phyloP scores from a whole-genome alignment of 495 filamentous ascomycete species.

The Xylaria flabelliformis region DNA sequence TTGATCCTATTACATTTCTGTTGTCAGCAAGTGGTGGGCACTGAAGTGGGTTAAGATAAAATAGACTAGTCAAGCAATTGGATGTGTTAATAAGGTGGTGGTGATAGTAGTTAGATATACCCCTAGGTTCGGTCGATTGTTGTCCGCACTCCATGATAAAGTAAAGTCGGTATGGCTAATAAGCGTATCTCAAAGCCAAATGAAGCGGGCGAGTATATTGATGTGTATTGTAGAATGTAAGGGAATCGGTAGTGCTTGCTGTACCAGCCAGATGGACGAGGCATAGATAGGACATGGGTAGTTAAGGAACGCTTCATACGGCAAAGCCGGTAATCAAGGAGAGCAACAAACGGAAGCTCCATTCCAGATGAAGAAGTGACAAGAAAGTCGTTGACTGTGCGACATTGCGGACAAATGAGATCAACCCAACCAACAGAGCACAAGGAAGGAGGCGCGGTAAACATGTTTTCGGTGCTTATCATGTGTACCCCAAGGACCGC shows the following conservation, averaged over 20 bases:
- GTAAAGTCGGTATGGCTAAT: not conserved
- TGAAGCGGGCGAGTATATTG: not conserved
- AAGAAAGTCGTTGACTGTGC: not conserved
- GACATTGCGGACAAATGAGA: not conserved
- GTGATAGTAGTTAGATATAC: not conserved
- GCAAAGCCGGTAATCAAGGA: not conserved
- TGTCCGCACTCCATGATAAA: not conserved
- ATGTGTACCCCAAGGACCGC: not conserved
- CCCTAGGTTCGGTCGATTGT: not conserved
- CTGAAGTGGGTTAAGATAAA: not conserved
- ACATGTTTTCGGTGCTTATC: not conserved
- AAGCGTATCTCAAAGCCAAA: not conserved
- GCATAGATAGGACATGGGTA: not conserved
- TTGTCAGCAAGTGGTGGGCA: slow-evolving; percentile 15
- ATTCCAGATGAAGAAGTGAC: slow-evolving; percentile 5
- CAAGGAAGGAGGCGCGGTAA: not conserved
- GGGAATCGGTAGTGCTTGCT: not conserved
- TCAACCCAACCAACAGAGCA: not conserved
- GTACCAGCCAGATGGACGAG: not conserved
- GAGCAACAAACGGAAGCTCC: not conserved
- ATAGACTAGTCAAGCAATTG: not conserved
- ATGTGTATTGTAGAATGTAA: not conserved
- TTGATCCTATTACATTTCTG: slow-evolving; percentile 40
- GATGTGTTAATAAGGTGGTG: not conserved
- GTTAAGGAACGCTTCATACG: not conserved